Evolutionary conservation across 2,329 filamentous ascomycete species (phyloP), one percentile per base, ranked within the genome.

Genomic region (Aspergillus sp.): DNA sequence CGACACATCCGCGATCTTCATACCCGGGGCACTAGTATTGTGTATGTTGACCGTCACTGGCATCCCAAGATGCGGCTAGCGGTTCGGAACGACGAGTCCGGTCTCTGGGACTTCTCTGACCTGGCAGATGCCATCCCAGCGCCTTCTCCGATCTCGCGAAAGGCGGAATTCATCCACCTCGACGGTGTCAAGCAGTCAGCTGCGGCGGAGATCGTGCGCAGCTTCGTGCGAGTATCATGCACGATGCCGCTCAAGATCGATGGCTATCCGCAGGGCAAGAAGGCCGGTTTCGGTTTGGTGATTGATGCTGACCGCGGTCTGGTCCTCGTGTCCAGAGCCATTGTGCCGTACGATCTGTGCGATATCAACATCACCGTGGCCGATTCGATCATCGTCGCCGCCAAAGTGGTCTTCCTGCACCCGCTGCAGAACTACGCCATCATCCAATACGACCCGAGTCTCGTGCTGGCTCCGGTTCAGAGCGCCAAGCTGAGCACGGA

Each of bases 381-480:
- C 27, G 93, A 98, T 66, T 95, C 90, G 3, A 88, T 98, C 60
- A 88, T 95, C 46, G 86, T 97, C 7, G 86, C 91, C 56, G 93
- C 86, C 57, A 95, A 94, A 69, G 86, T 98, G 4, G 79, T 97
- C 9, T 98, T 98, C 74, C 75, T 98, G 65, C 93, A 98, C 63
- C 93, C 93, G 9, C 75, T 98, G 45, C 93, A 97, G 65, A 98
- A 98, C 68, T 98, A 97, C 67, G 87, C 86, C 55, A 86, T 98
- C 59, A 81, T 98, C 58, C 85, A 94, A 70, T 98, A 98, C 65
- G 91, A 98, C 63, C 88, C 93, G 1, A 82, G 80, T 35, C 79
- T 98, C 12, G 94, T 97, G n/a, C 82, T 94, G 60, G 93, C 91
- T 2, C 90, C 93, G 0, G 90, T 98, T 8, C 81, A 90, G 72